Percentiles rank a stretch among this genome's conserved stretches.
phyloP scores from a whole-genome alignment of 2,329 filamentous ascomycete species.

The Phialophora verrucosa region DNA sequence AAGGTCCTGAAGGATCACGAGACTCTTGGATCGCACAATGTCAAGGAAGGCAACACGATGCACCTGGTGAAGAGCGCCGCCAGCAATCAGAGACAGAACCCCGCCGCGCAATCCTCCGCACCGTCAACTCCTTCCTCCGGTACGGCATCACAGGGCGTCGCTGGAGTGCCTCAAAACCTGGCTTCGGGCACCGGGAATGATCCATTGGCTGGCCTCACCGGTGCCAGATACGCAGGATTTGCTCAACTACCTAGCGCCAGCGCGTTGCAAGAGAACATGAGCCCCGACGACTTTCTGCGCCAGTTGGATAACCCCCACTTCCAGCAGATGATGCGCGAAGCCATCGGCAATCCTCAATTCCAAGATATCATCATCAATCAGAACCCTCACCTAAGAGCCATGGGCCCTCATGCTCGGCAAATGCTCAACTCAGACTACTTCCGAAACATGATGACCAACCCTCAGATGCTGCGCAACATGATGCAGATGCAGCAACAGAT shows the following conservation, averaged over 20 bases:
- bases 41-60: slow-evolving; percentile 93
- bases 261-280: slow-evolving; percentile 89
- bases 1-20: slow-evolving; percentile 96
- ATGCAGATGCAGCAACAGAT: slow-evolving; percentile 77
- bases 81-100: slow-evolving; percentile 73
- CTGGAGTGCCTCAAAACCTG: slow-evolving; percentile 55
- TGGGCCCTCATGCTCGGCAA: slow-evolving; percentile 75
- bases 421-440: slow-evolving; percentile 89
- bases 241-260: slow-evolving; percentile 84
- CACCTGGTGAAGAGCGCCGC: slow-evolving; percentile 96
- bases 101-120: slow-evolving; percentile 56
- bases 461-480: slow-evolving; percentile 79
- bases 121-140: slow-evolving; percentile 43
- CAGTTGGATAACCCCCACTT: slow-evolving; percentile 91
- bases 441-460: slow-evolving; percentile 90
- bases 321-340: slow-evolving; percentile 87
- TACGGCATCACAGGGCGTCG: slow-evolving; percentile 28
- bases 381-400: slow-evolving; percentile 79
- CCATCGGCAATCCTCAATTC: slow-evolving; percentile 91
- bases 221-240: slow-evolving; percentile 91
- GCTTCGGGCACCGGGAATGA: slow-evolving; percentile 72
- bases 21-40: slow-evolving; percentile 83
- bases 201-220: slow-evolving; percentile 85
- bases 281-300: slow-evolving; percentile 77
- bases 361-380: slow-evolving; percentile 93